A percentile compares a stretch with the other conserved stretches of the same genome.
Evolutionary conservation across 2,329 filamentous ascomycete genomes (phyloP).

Genomic region (Neofusicoccum ribis): DNA sequence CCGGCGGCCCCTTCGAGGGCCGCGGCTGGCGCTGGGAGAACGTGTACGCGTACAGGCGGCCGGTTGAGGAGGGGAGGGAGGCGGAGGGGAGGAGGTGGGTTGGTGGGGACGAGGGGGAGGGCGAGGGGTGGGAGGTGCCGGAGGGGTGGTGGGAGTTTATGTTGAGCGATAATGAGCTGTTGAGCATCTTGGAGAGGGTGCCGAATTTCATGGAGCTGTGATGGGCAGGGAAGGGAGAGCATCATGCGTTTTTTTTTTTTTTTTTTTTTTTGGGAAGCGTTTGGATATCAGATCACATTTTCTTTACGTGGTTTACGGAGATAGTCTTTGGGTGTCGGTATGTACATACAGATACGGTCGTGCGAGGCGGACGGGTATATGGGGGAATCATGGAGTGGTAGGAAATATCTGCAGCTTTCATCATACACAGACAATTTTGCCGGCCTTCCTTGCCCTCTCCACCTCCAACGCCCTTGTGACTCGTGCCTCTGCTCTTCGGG

Average conservation of each 20-base stretch:
- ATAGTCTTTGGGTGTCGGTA: not conserved
- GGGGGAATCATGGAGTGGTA: not conserved
- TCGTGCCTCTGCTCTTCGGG: not conserved
- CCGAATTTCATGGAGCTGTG: not conserved
- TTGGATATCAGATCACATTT: not conserved
- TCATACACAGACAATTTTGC: not conserved
- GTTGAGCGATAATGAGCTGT: not conserved
- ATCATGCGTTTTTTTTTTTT: too few species aligned
- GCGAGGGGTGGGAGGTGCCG: not conserved
- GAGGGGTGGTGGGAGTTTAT: slow-evolving; percentile 7
- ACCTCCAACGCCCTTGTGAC: slow-evolving; percentile 7
- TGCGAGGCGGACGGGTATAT: not conserved
- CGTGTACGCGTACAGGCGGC: not conserved
- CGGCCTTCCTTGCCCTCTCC: slow-evolving; percentile 11
- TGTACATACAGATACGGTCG: not conserved
- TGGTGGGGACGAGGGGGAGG: not conserved
- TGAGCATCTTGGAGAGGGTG: not conserved
- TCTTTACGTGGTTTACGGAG: not conserved
- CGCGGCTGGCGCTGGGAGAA: slow-evolving; percentile 6
- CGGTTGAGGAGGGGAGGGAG: not conserved
- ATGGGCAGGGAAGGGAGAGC: not conserved
- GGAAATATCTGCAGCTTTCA: not conserved
- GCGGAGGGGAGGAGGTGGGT: not conserved
- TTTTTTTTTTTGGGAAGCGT: not conserved
- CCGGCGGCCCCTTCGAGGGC: not conserved